phyloP scores from a whole-genome alignment of 2,329 filamentous ascomycete genomes.

The Elsinoe fawcettii region DNA sequence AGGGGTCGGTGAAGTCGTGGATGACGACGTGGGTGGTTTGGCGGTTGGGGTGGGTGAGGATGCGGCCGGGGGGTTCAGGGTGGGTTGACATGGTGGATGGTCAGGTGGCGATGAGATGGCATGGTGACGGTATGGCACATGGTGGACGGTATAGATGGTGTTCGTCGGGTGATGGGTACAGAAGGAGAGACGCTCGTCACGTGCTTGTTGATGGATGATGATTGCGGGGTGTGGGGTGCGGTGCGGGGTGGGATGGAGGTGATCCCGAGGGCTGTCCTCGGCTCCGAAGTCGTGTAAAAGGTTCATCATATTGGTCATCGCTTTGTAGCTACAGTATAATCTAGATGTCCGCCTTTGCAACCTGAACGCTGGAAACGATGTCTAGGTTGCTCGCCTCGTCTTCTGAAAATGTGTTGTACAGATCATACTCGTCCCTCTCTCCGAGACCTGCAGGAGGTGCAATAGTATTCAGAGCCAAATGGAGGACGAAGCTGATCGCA shows the following conservation, averaged over 20 bases:
- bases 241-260: neutral
- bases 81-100: neutral
- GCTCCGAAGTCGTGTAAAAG: neutral
- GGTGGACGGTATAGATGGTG: neutral
- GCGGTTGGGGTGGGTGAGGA: conserved; percentile 26
- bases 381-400: conserved; percentile 23
- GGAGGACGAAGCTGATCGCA: conserved; percentile 32
- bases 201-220: neutral
- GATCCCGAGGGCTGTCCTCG: neutral
- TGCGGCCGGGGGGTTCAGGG: neutral
- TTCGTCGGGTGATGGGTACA: neutral
- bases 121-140: neutral
- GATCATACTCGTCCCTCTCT: conserved; percentile 29
- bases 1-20: conserved; percentile 27
- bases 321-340: neutral
- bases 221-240: neutral
- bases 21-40: conserved; percentile 29
- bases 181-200: neutral
- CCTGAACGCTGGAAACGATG: conserved; percentile 17
- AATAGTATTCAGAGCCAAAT: conserved; percentile 27
- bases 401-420: conserved; percentile 29
- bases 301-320: neutral
- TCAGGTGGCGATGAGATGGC: neutral
- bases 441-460: conserved; percentile 29
- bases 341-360: conserved; percentile 5